Evolutionary conservation across 768 basidiomycete species (phyloP).

Genomic region (Naganishia randhawae): DNA sequence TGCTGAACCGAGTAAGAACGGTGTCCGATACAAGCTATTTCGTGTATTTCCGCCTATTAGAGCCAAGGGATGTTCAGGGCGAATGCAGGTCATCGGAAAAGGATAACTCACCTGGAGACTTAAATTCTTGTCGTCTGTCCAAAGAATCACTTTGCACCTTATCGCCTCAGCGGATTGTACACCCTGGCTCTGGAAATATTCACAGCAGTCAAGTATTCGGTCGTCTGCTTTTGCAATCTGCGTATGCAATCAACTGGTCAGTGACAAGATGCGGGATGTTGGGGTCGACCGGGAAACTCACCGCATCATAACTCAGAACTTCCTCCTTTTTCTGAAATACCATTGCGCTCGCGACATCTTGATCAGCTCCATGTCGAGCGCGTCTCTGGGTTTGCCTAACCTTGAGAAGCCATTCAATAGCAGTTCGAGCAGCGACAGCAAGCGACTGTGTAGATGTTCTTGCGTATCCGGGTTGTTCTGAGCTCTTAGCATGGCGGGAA

Average conservation of each 20-base stretch:
- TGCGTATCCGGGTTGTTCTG: neutral
- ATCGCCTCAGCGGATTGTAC: neutral
- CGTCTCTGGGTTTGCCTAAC: constrained; percentile 10
- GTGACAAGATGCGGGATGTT: neutral
- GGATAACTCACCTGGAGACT: constrained; percentile 1
- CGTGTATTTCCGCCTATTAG: constrained; percentile 4
- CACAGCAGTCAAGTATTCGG: constrained; percentile 21
- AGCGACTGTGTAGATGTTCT: constrained; percentile 2
- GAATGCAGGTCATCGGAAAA: neutral
- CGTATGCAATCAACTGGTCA: neutral
- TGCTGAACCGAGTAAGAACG: neutral
- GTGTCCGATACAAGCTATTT: constrained; percentile 17
- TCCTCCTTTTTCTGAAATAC: constrained; percentile 10
- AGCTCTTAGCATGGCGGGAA: neutral
- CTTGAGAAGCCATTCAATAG: constrained; percentile 19
- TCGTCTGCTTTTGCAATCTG: constrained; percentile 24
- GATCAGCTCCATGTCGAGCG: neutral
- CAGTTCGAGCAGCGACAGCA: constrained; percentile 9
- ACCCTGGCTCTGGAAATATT: neutral
- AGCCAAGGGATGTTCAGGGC: neutral
- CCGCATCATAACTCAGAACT: neutral
- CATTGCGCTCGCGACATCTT: neutral
- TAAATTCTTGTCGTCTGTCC: constrained; percentile 24
- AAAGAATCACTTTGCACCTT: neutral
- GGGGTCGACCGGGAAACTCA: neutral